Evolutionary conservation across 2,329 filamentous ascomycete species (phyloP).

Genomic region (Aspergillus alliaceus): DNA sequence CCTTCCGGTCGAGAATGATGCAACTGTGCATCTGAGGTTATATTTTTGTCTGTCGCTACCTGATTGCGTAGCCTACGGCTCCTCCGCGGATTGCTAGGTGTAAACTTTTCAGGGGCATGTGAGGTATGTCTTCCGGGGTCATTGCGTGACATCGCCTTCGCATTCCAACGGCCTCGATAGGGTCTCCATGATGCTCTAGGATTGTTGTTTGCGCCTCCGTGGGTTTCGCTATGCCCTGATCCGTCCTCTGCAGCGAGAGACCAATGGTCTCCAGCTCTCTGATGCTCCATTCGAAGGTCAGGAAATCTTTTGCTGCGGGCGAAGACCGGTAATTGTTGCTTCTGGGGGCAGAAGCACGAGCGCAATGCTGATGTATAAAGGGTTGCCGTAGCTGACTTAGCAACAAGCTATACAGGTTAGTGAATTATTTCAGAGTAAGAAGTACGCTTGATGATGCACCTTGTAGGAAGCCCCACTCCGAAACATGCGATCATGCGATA

Average conservation of each 20-base stretch:
- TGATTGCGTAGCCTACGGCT: conserved; percentile 2
- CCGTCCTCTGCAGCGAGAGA: conserved; percentile 6
- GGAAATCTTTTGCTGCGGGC: neutral
- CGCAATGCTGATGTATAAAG: neutral
- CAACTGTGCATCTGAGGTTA: neutral
- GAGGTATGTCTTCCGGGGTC: neutral
- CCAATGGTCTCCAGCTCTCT: neutral
- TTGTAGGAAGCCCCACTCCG: conserved; percentile 16
- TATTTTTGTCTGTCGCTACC: neutral
- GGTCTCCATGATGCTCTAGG: conserved; percentile 18
- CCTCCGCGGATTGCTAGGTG: neutral
- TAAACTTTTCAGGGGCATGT: neutral
- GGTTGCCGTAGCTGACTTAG: neutral
- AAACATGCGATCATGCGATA: conserved; percentile 12
- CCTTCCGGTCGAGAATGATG: neutral
- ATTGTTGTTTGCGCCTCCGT: neutral
- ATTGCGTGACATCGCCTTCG: conserved; percentile 8
- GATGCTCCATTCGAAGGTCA: neutral
- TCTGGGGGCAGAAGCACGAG: neutral
- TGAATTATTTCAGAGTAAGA: neutral
- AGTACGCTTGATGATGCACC: conserved; percentile 6
- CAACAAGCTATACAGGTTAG: neutral
- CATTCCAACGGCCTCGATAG: conserved; percentile 19
- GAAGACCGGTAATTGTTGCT: neutral
- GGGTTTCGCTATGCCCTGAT: neutral